These are phyloP conservation scores for Fusarium chlamydosporum DNA, from an alignment of 2,329 filamentous ascomycete genomes.

Conservation along the genomic window DNA sequence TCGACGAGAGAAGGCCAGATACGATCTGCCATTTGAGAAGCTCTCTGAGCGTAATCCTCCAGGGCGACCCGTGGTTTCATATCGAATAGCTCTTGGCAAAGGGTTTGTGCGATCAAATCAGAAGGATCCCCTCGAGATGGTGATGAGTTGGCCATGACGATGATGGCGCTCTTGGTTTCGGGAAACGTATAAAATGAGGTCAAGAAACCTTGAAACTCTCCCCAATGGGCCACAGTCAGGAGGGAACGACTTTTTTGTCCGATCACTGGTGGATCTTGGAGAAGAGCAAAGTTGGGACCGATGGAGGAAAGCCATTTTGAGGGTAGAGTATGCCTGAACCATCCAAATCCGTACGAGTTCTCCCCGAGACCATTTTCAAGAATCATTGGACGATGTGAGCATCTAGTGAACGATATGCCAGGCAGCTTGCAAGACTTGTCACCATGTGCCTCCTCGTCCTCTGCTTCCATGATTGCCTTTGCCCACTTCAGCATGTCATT, in stretches of 20 bases:
- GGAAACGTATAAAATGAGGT: slow-evolving; percentile 2
- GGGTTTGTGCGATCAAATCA: slow-evolving; percentile 2
- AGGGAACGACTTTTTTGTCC: neutral
- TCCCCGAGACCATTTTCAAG: slow-evolving; percentile 1
- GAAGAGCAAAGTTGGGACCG: slow-evolving; percentile 7
- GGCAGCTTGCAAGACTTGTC: neutral
- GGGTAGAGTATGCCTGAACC: neutral
- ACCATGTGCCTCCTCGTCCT: neutral
- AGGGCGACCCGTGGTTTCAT: slow-evolving; percentile 2
- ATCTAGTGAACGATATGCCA: neutral
- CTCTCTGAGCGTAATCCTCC: slow-evolving; percentile 1
- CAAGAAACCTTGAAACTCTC: slow-evolving; percentile 3
- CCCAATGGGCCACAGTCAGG: slow-evolving; percentile 1
- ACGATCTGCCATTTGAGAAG: neutral
- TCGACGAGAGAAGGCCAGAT: slow-evolving; percentile 5
- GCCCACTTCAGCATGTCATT: slow-evolving; percentile 10
- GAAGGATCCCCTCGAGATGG: neutral
- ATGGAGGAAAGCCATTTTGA: slow-evolving; percentile 6
- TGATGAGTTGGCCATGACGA: slow-evolving; percentile 3
- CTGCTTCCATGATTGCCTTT: slow-evolving; percentile 1
- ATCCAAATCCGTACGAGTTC: slow-evolving; percentile 3
- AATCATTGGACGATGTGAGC: slow-evolving; percentile 1
- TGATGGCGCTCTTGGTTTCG: slow-evolving; percentile 1
- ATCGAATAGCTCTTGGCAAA: slow-evolving; percentile 2
- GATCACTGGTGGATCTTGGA: neutral